Conservation (phyloP, 179 eudicot species). For the Corrigiola litoralis region DNA sequence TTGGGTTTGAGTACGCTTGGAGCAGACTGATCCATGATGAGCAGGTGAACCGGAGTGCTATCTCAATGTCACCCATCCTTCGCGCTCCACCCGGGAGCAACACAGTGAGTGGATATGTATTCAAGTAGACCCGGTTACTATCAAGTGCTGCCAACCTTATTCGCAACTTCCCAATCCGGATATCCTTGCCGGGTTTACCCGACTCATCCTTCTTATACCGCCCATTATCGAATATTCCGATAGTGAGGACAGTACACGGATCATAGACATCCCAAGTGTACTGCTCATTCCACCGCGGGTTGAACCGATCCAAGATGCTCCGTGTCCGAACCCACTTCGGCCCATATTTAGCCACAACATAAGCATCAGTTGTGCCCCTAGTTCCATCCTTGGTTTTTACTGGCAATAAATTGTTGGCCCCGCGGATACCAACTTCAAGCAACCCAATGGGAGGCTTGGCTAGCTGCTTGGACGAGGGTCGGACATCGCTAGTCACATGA, state of each 20-base stretch:
- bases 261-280: conserved; percentile 85
- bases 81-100: conserved; percentile 65
- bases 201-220: conserved; percentile 51
- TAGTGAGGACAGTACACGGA: conserved; percentile 79
- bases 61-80: conserved; percentile 79
- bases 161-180: conserved; percentile 66
- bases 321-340: conserved; percentile 91
- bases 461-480: conserved; percentile 70
- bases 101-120: conserved; percentile 56
- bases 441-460: conserved; percentile 69
- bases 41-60: conserved; percentile 66
- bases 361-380: conserved; percentile 79
- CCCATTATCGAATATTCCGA: conserved; percentile 79
- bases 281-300: conserved; percentile 91
- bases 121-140: conserved; percentile 52
- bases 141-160: conserved; percentile 67
- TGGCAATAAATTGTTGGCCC: conserved; percentile 66
- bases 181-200: conserved; percentile 46
- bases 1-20: conserved; percentile 68
- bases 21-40: conserved; percentile 70
- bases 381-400: conserved; percentile 80
- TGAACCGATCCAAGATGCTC: conserved; percentile 75
- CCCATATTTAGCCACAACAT: conserved; percentile 84
- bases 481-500: conserved; percentile 80
- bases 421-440: conserved; percentile 79